Base-by-base conservation (phyloP, 75 land plant genomes). In the Pseudotsuga menziesii region DNA sequence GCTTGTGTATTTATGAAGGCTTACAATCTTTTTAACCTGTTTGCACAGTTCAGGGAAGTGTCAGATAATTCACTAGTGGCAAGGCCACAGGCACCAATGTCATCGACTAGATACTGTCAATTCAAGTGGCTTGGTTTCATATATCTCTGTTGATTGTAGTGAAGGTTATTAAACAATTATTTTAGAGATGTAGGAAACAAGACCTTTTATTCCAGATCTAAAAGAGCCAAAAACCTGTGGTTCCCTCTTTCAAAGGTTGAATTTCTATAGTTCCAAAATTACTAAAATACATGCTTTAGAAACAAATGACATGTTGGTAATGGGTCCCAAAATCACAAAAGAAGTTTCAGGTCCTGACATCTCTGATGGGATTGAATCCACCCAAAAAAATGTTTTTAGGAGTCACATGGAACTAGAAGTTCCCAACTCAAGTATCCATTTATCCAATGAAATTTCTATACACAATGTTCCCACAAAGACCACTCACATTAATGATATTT, bases 21-120 rank as follows among this genome's bases (percentile, higher is more conserved):
- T n/a, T n/a, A n/a, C n/a, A n/a, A n/a, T n/a, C n/a, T n/a, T n/a
- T n/a, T n/a, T n/a, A n/a, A n/a, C n/a, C n/a, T n/a, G n/a, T n/a
- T n/a, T n/a, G n/a, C n/a, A 83, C 61, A 83, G 85, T 67, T 93
- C 95, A 76, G 87, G 89, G 58, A 82, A 75, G 61, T 93, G 95
- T 61, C 95, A 93, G 81, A 90, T 87, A 72, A 52, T 83, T 54
- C 94, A 93, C 76, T 93, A 93, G 95, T 85, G 85, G 79, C 82
- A 91, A 79, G 86, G 85, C 27, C 95, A 93, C 80, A 93, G 83
- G 75, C 74, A 84, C 8, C 88, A 91, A 77, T 93, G 95, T 76
- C 85, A 72, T 57, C 80, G 66, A 22, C 20, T 74, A 74, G 78
- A 85, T 57, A 64, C 19, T 19, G 6, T 20, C 36, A 39, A 3